These are phyloP conservation scores for Paecilomyces sp. DNA, from an alignment of 2,329 filamentous ascomycete species.

Conservation along the genomic window DNA sequence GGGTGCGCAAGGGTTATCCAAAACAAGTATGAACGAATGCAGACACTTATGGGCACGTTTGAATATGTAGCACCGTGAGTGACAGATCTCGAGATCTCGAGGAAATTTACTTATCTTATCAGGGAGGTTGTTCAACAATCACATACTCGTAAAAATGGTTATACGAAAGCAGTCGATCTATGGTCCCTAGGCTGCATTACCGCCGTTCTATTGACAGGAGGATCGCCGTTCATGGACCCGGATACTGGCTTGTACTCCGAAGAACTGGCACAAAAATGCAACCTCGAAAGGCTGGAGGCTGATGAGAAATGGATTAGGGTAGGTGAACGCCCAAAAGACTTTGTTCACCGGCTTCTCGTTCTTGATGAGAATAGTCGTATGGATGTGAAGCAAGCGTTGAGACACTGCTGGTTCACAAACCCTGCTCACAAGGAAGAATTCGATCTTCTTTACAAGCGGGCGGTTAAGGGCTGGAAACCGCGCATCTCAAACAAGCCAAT, in stretches of 20 bases:
- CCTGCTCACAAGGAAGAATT: constrained; percentile 40
- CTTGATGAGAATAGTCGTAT: constrained; percentile 44
- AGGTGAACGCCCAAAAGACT: constrained; percentile 42
- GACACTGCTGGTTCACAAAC: constrained; percentile 52
- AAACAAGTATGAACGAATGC: constrained; percentile 39
- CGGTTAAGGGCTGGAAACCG: constrained; percentile 46
- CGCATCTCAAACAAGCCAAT: constrained; percentile 7
- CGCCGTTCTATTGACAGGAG: constrained; percentile 45
- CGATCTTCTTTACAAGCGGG: constrained; percentile 43
- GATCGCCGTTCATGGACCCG: constrained; percentile 39
- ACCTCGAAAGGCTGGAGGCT: constrained; percentile 39
- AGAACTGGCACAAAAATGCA: constrained; percentile 28
- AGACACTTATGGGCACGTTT: constrained; percentile 46
- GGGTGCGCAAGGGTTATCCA: constrained; percentile 43
- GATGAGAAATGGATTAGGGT: constrained; percentile 37
- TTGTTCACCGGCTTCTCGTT: constrained; percentile 46
- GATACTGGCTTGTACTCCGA: constrained; percentile 19
- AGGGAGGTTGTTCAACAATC: constrained; percentile 18
- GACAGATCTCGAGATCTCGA: not conserved
- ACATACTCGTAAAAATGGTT: constrained; percentile 29
- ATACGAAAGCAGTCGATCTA: constrained; percentile 54
- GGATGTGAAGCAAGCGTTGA: constrained; percentile 46
- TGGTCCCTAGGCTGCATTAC: constrained; percentile 56
- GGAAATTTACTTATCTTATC: not conserved
- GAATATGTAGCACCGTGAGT: constrained; percentile 55